These are phyloP conservation scores for Handroanthus guayacan DNA, from an alignment of 257 asterid genomes.

Conservation along the genomic window DNA sequence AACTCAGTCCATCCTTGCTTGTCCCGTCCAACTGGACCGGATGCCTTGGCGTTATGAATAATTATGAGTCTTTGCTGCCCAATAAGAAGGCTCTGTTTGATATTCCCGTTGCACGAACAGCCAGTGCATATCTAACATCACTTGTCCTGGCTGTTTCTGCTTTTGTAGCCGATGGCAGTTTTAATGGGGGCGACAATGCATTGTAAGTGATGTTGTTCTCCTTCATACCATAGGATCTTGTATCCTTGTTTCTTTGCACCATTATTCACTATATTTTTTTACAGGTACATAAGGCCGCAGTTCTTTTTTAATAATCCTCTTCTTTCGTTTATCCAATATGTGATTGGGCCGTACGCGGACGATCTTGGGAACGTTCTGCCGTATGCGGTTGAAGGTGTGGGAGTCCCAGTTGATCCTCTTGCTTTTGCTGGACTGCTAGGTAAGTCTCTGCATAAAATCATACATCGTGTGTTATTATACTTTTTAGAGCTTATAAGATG, in stretches of 20 bases:
- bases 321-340: slow-evolving; percentile 87
- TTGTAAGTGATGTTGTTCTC: slow-evolving; percentile 55
- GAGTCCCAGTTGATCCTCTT: slow-evolving; percentile 96
- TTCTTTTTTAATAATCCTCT: slow-evolving; percentile 89
- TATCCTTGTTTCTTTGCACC: not conserved
- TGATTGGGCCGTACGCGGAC: slow-evolving; percentile 84
- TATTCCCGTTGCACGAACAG: slow-evolving; percentile 88
- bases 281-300: slow-evolving; percentile 93
- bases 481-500: not conserved
- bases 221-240: not conserved
- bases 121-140: slow-evolving; percentile 84
- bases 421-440: slow-evolving; percentile 97
- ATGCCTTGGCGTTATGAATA: slow-evolving; percentile 88
- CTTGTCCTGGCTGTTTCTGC: slow-evolving; percentile 72
- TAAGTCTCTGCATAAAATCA: slow-evolving; percentile 32
- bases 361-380: slow-evolving; percentile 92
- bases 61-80: slow-evolving; percentile 84
- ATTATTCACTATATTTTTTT: slow-evolving; percentile 1
- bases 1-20: slow-evolving; percentile 94
- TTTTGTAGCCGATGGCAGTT: slow-evolving; percentile 82
- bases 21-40: slow-evolving; percentile 96
- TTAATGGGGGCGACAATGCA: slow-evolving; percentile 92
- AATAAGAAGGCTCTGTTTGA: slow-evolving; percentile 87
- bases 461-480: not conserved
- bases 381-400: slow-evolving; percentile 93